These are phyloP conservation scores for Rutidosis leptorrhynchoides DNA, from an alignment of 129 eudicot genomes.

Conservation along the genomic window DNA sequence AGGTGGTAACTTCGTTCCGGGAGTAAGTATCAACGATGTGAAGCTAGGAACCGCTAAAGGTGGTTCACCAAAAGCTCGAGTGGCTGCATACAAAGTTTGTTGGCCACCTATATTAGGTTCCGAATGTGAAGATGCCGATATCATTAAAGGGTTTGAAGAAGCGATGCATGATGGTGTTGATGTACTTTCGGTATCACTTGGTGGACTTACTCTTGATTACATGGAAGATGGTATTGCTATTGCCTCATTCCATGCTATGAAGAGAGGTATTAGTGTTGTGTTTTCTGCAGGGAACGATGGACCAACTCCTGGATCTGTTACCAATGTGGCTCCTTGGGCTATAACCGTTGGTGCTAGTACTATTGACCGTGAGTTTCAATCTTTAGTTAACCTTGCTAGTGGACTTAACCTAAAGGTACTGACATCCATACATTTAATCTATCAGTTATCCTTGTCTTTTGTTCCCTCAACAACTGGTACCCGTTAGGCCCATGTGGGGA, in stretches of 20 bases:
- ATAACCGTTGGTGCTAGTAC: slow-evolving; percentile 74
- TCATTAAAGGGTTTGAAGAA: slow-evolving; percentile 62
- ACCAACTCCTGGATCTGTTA: slow-evolving; percentile 38
- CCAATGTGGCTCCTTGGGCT: slow-evolving; percentile 78
- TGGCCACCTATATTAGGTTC: slow-evolving; percentile 42
- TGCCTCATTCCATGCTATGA: slow-evolving; percentile 63
- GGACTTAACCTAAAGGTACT: slow-evolving; percentile 46
- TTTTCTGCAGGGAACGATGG: slow-evolving; percentile 77
- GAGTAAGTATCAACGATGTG: slow-evolving; percentile 42
- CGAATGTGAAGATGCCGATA: slow-evolving; percentile 57
- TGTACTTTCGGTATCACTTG: slow-evolving; percentile 69
- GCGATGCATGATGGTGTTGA: slow-evolving; percentile 87
- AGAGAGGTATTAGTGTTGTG: slow-evolving; percentile 49
- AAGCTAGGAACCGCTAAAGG: slow-evolving; percentile 73
- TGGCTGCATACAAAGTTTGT: slow-evolving; percentile 82
- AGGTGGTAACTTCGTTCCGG: slow-evolving; percentile 64
- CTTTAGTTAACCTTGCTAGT: slow-evolving; percentile 37
- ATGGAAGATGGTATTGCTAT: slow-evolving; percentile 47
- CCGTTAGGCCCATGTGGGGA: too few relatives aligned
- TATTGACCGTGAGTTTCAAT: slow-evolving; percentile 47
- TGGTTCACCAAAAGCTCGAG: slow-evolving; percentile 83
- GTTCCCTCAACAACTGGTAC: too few relatives aligned
- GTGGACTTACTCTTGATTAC: slow-evolving; percentile 30
- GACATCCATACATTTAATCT: too few relatives aligned
- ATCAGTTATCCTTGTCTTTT: too few relatives aligned